Base-by-base conservation (phyloP, 106 monocot genomes). In the Allium cepa region DNA sequence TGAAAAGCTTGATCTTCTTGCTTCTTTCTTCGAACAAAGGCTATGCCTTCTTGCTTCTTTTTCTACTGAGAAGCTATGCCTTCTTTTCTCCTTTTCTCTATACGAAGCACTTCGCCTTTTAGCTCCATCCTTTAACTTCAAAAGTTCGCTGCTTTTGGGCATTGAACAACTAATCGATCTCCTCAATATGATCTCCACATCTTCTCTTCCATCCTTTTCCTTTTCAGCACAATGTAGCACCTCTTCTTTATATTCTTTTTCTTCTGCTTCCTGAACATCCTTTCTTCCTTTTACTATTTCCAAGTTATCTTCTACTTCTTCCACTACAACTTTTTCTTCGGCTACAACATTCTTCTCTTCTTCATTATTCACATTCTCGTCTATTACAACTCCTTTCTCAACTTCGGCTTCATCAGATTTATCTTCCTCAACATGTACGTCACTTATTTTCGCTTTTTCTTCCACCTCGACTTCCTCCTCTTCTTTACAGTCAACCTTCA, bases 41-140 rank as follows among this genome's bases (percentile, higher is more conserved):
- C 84, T 88, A 12, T 70, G 70, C 53, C 90, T 67, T 66, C 80
- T 71, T 3, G 57, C 71, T 11, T 90, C 84, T 65, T 66, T 74
- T 75, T 88, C 91, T 10, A 65, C 68, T 1, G 89, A 93, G 70
- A 93, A 86, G 77, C 93, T 93, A 46, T 83, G 76, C 56, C 92
- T 75, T 62, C 86, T 68, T 50, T 57, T 71, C 11, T 73, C 79
- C 76, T 69, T 69, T 17, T 77, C 73, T 46, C 79, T 77, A 12
- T 57, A 64, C 0, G 75, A 75, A n/a, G 68, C 75, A 64, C 83
- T 75, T n/a, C 78, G 76, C 67, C 83, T 66, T 50, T 53, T 77
- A 7, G 49, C 80, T 63, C 67, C 69, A 50, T 68, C 68, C 60
- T 79, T 88, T 12, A 77, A 73, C 26, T 73, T 75, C 36, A 36